Conservation (phyloP, 352 stramenopile species). For the Globisporangium paddicum region DNA sequence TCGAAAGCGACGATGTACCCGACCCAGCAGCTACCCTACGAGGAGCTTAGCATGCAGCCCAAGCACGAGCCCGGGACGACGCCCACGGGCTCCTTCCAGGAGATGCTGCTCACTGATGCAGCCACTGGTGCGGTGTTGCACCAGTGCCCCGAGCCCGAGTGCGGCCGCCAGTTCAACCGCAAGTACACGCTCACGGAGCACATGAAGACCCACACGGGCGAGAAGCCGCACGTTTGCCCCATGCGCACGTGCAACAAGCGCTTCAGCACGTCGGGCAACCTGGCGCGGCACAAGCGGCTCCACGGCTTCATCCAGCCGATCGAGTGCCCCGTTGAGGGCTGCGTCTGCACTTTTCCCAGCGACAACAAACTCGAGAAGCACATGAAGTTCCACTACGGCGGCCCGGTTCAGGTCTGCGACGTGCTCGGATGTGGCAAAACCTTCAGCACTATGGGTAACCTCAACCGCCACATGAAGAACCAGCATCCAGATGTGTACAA, state of each 20-base stretch:
- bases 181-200: slow-evolving; percentile 54
- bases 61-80: slow-evolving; percentile 13
- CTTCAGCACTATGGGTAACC: slow-evolving; percentile 53
- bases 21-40: neutral
- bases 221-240: slow-evolving; percentile 46
- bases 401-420: slow-evolving; percentile 16
- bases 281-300: slow-evolving; percentile 47
- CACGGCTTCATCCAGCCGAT: slow-evolving; percentile 40
- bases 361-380: slow-evolving; percentile 44
- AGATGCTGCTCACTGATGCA: slow-evolving; percentile 8
- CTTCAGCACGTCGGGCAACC: slow-evolving; percentile 50
- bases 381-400: slow-evolving; percentile 45
- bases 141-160: slow-evolving; percentile 23
- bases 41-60: neutral
- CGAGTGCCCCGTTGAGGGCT: slow-evolving; percentile 27
- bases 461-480: slow-evolving; percentile 29
- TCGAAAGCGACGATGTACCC: neutral
- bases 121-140: no score
- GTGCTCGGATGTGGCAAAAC: slow-evolving; percentile 35
- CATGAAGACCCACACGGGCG: slow-evolving; percentile 55
- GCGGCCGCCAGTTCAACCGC: slow-evolving; percentile 30
- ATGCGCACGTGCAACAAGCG: slow-evolving; percentile 39
- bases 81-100: slow-evolving; percentile 6
- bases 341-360: slow-evolving; percentile 33
- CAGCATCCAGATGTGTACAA: slow-evolving; percentile 8